Conservation (phyloP, 2,329 filamentous ascomycete species). For the Trichoderma aggressivum region DNA sequence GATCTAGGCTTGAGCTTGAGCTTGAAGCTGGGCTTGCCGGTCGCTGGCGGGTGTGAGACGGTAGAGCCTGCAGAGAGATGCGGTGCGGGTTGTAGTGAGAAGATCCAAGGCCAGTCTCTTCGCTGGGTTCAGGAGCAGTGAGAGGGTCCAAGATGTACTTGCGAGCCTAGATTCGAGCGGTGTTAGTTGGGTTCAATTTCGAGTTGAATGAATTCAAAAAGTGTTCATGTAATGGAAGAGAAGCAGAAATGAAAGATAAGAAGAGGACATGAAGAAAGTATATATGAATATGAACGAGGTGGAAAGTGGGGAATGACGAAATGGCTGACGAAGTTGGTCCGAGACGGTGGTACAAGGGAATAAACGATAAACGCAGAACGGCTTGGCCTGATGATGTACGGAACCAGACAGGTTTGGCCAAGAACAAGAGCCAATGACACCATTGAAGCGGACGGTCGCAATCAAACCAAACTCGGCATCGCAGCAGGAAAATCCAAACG, state of each 20-base stretch:
- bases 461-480: background rate
- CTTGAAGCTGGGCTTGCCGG: background rate
- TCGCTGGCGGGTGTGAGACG: background rate
- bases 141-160: constrained; percentile 68
- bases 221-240: background rate
- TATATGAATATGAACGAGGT: background rate
- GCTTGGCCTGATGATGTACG: background rate
- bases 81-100: constrained; percentile 45
- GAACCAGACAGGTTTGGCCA: background rate
- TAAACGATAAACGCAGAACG: background rate
- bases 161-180: constrained; percentile 48
- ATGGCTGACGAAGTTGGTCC: background rate
- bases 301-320: constrained; percentile 14
- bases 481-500: background rate
- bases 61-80: constrained; percentile 14
- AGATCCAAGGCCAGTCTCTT: constrained; percentile 62
- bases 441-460: background rate
- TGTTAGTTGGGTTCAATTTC: background rate
- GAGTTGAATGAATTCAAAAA: background rate
- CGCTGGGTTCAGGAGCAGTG: constrained; percentile 62
- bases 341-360: background rate
- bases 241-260: background rate
- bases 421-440: background rate
- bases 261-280: background rate
- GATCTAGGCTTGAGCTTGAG: background rate